Conservation (phyloP, 192 early-diverging fungal species). For the Haplosporangium gracile region DNA sequence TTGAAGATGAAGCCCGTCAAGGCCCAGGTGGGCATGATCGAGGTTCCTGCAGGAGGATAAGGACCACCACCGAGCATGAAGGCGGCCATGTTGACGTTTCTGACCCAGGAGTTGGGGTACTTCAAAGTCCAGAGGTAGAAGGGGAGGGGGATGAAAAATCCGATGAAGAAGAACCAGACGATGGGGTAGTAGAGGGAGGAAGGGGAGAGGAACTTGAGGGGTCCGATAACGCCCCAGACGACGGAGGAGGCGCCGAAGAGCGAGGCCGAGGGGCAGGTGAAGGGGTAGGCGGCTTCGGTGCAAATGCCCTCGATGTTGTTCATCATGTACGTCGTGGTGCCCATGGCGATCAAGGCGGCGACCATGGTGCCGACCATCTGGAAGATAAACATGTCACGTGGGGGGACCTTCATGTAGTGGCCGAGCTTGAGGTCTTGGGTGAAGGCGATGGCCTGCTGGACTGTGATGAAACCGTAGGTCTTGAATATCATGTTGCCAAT, state of each 20-base stretch:
- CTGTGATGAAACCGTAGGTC: conserved; percentile 71
- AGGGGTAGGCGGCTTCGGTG: conserved; percentile 71
- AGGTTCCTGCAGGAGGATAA: conserved; percentile 72
- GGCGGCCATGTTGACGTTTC: conserved; percentile 77
- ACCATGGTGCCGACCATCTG: conserved; percentile 83
- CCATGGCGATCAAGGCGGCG: conserved; percentile 77
- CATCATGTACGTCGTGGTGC: conserved; percentile 78
- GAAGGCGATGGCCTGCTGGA: conserved; percentile 72
- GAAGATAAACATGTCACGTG: conserved; percentile 81
- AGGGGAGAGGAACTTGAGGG: conserved; percentile 74
- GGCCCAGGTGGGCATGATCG: conserved; percentile 62
- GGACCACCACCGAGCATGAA: conserved; percentile 71
- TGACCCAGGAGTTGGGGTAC: conserved; percentile 79
- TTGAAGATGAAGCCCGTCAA: conserved; percentile 78
- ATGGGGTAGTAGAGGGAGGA: conserved; percentile 59
- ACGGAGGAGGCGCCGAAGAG: conserved; percentile 79
- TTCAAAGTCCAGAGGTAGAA: conserved; percentile 71
- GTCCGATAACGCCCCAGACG: conserved; percentile 87
- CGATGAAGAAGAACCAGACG: conserved; percentile 72
- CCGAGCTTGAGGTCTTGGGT: conserved; percentile 80
- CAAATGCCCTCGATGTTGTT: conserved; percentile 68
- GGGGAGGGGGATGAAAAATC: conserved; percentile 78
- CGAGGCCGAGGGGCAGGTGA: conserved; percentile 70
- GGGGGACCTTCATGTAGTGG: conserved; percentile 88
- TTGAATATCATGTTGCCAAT: conserved; percentile 80